Evolutionary conservation across 176 grass and related monocot species (phyloP).

Genomic region (Dendrocalamus sinicus): DNA sequence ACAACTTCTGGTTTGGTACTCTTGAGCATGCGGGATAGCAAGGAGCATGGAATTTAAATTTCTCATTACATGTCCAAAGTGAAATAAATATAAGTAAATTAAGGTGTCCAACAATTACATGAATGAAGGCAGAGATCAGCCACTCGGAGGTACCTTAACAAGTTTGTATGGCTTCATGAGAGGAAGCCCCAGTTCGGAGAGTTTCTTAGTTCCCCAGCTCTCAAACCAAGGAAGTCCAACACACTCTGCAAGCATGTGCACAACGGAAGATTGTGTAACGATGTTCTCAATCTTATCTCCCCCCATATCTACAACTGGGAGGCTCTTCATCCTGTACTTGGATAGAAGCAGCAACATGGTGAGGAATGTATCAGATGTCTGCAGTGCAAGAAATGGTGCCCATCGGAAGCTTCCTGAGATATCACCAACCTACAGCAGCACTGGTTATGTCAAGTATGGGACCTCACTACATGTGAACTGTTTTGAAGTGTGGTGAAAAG

Average conservation of each 20-base stretch:
- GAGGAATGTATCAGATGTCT: constrained; percentile 90
- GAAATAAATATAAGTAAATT: not conserved
- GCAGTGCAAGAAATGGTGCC: constrained; percentile 97
- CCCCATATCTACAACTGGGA: constrained; percentile 86
- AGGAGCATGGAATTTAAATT: not conserved
- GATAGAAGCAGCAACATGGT: constrained; percentile 95
- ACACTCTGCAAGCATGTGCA: constrained; percentile 99
- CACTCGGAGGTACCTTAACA: constrained; percentile 62
- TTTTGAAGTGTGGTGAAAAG: constrained; percentile 21
- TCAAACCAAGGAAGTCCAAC: constrained; percentile 94
- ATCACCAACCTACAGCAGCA: constrained; percentile 64
- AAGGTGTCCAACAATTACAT: not conserved
- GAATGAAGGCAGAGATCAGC: not conserved
- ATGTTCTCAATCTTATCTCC: constrained; percentile 93
- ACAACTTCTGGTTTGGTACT: not conserved
- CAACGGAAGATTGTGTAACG: constrained; percentile 82
- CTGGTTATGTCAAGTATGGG: constrained; percentile 4
- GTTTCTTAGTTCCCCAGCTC: constrained; percentile 87
- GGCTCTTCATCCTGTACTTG: constrained; percentile 97
- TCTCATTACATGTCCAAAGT: not conserved
- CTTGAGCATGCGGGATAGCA: not conserved
- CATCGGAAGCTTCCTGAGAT: constrained; percentile 92
- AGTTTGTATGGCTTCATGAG: constrained; percentile 73
- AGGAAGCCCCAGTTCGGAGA: constrained; percentile 77
- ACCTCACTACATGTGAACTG: not conserved